Evolutionary conservation across 768 basidiomycete species (phyloP).

Genomic region (Solioccasus polychromus): DNA sequence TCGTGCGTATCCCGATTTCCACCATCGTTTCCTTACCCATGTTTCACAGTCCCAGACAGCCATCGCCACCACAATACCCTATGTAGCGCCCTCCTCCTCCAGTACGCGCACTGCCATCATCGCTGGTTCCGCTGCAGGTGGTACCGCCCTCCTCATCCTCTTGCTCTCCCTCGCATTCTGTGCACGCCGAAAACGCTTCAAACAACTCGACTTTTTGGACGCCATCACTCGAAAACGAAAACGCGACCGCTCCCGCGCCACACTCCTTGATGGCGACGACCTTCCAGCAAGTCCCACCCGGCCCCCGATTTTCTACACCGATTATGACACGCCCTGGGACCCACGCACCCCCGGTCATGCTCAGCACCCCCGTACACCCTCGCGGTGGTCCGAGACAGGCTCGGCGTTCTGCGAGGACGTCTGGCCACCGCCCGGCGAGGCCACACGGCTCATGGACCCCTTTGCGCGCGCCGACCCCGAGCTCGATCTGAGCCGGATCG

Average conservation of each 20-base stretch:
- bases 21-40: neutral
- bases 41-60: slow-evolving; percentile 12
- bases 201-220: slow-evolving; percentile 29
- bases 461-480: slow-evolving; percentile 19
- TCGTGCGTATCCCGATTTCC: slow-evolving; percentile 17
- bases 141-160: slow-evolving; percentile 35
- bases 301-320: slow-evolving; percentile 13
- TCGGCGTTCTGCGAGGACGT: slow-evolving; percentile 48
- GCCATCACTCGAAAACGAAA: slow-evolving; percentile 25
- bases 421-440: slow-evolving; percentile 39
- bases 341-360: neutral
- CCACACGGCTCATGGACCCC: slow-evolving; percentile 22
- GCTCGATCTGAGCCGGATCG: slow-evolving; percentile 40
- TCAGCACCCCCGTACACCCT: neutral
- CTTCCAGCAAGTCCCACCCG: slow-evolving; percentile 7
- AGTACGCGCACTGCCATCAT: slow-evolving; percentile 38
- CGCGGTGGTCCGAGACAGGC: slow-evolving; percentile 36
- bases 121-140: slow-evolving; percentile 40
- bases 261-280: slow-evolving; percentile 26
- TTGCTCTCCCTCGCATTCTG: slow-evolving; percentile 36
- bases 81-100: neutral
- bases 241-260: slow-evolving; percentile 18
- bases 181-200: slow-evolving; percentile 36
- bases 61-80: slow-evolving; percentile 20
- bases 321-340: slow-evolving; percentile 25